These are phyloP conservation scores for Aspergillus sclerotialis DNA, from an alignment of 2,329 filamentous ascomycete genomes.

Conservation along the genomic window DNA sequence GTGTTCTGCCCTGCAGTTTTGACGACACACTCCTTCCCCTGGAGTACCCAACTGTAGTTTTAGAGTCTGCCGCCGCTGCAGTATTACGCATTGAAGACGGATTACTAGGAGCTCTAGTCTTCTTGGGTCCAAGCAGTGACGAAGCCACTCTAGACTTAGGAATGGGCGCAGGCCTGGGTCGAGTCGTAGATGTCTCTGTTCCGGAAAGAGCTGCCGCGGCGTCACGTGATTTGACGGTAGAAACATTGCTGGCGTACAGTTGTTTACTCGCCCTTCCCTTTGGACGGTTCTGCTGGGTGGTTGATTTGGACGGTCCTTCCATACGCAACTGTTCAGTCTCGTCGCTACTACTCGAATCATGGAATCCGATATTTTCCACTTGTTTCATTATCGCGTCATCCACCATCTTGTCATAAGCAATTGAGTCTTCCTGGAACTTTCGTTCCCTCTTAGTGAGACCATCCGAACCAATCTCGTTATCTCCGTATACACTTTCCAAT, in stretches of 20 bases:
- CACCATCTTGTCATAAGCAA: constrained; percentile 56
- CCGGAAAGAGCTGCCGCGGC: constrained; percentile 34
- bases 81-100: constrained; percentile 51
- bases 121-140: constrained; percentile 27
- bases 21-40: constrained; percentile 55
- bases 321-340: constrained; percentile 21
- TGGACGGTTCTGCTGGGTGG: constrained; percentile 17
- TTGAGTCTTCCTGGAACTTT: constrained; percentile 59
- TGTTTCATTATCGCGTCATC: constrained; percentile 63
- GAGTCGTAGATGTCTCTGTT: constrained; percentile 24
- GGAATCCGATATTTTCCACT: constrained; percentile 57
- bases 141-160: constrained; percentile 32
- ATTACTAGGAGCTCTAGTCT: constrained; percentile 42
- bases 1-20: constrained; percentile 19
- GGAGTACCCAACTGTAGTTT: constrained; percentile 77
- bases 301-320: constrained; percentile 25
- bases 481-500: constrained; percentile 43
- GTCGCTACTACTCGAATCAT: constrained; percentile 50
- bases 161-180: constrained; percentile 20
- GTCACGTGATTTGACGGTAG: constrained; percentile 34
- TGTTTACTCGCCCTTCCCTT: constrained; percentile 18
- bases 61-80: constrained; percentile 61
- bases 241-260: constrained; percentile 22
- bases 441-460: constrained; percentile 59
- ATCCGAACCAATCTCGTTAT: constrained; percentile 44